phyloP scores from a whole-genome alignment of 2,329 filamentous ascomycete species.

The Colletotrichum theobromicola region DNA sequence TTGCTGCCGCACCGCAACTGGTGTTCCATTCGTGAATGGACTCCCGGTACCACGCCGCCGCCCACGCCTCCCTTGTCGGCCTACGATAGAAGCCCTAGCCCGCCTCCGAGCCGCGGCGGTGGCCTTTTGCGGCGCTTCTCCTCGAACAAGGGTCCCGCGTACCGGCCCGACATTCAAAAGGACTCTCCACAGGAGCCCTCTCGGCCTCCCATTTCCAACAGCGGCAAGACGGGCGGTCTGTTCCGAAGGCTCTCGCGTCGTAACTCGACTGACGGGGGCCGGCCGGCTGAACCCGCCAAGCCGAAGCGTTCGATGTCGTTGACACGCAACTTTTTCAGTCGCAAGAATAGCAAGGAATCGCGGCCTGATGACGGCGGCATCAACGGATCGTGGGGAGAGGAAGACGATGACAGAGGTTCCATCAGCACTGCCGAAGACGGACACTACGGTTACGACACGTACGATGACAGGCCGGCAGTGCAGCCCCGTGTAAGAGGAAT shows the following conservation, averaged over 20 bases:
- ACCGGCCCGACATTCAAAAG: slow-evolving; percentile 41
- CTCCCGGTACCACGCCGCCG: slow-evolving; percentile 77
- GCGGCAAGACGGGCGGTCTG: slow-evolving; percentile 27
- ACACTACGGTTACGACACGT: slow-evolving; percentile 24
- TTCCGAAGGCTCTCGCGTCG: slow-evolving; percentile 44
- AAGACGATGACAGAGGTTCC: slow-evolving; percentile 46
- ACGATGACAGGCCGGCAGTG: slow-evolving; percentile 11
- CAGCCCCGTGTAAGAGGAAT: slow-evolving; percentile 15
- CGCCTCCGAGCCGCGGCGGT: slow-evolving; percentile 34
- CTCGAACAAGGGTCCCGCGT: slow-evolving; percentile 39
- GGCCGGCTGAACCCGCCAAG: slow-evolving; percentile 36
- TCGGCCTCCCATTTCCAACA: slow-evolving; percentile 54
- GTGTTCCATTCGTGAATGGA: slow-evolving; percentile 89
- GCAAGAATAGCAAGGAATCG: slow-evolving; percentile 45
- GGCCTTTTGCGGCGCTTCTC: slow-evolving; percentile 54
- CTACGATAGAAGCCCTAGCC: slow-evolving; percentile 46
- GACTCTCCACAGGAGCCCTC: slow-evolving; percentile 40
- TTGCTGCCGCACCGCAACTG: slow-evolving; percentile 91
- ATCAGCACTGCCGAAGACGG: slow-evolving; percentile 24
- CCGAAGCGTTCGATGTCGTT: slow-evolving; percentile 67
- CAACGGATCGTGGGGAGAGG: slow-evolving; percentile 57
- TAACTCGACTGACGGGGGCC: slow-evolving; percentile 40
- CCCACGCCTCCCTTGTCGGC: slow-evolving; percentile 65
- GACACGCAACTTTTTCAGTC: slow-evolving; percentile 49
- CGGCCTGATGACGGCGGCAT: slow-evolving; percentile 56